Conservation (phyloP, 2,329 filamentous ascomycete species). For the Fusarium nematophilum region DNA sequence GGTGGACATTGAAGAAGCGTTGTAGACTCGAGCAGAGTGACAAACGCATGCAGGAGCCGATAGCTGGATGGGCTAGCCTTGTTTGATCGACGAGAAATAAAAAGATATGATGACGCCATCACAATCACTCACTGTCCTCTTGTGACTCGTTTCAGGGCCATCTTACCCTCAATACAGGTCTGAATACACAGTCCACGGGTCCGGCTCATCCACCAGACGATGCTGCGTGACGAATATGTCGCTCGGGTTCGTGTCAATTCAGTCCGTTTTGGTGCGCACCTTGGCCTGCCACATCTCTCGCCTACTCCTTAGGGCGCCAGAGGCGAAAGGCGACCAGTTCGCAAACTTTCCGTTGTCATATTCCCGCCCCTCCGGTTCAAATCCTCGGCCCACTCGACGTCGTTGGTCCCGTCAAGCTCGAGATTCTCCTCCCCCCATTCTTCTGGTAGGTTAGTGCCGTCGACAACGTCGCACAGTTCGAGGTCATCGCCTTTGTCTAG, state of each 20-base stretch:
- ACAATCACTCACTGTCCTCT: too few species aligned
- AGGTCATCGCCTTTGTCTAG: neutral
- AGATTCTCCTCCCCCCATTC: slow-evolving; percentile 7
- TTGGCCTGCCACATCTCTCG: slow-evolving; percentile 3
- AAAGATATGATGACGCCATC: too few species aligned
- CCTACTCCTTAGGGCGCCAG: neutral
- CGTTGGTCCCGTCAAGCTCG: slow-evolving; percentile 1
- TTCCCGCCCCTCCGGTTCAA: neutral
- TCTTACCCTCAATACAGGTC: neutral
- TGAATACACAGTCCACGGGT: neutral
- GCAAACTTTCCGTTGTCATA: slow-evolving; percentile 6
- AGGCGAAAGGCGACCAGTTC: slow-evolving; percentile 3
- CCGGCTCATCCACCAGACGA: neutral
- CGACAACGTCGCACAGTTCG: slow-evolving; percentile 1
- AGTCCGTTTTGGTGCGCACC: slow-evolving; percentile 1
- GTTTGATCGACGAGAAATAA: too few species aligned
- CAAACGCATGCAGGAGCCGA: too few species aligned
- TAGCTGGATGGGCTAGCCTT: too few species aligned
- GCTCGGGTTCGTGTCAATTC: slow-evolving; percentile 1
- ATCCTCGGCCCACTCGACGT: slow-evolving; percentile 6
- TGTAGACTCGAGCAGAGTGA: too few species aligned
- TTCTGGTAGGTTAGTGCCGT: slow-evolving; percentile 1
- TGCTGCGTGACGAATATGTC: slow-evolving; percentile 1
- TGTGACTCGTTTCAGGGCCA: too few species aligned
- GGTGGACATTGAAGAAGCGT: too few species aligned